A percentile compares a stretch with the other conserved stretches of the same genome.
Conservation (phyloP, 2,329 filamentous ascomycete species). For the Clarireedia paspali region DNA sequence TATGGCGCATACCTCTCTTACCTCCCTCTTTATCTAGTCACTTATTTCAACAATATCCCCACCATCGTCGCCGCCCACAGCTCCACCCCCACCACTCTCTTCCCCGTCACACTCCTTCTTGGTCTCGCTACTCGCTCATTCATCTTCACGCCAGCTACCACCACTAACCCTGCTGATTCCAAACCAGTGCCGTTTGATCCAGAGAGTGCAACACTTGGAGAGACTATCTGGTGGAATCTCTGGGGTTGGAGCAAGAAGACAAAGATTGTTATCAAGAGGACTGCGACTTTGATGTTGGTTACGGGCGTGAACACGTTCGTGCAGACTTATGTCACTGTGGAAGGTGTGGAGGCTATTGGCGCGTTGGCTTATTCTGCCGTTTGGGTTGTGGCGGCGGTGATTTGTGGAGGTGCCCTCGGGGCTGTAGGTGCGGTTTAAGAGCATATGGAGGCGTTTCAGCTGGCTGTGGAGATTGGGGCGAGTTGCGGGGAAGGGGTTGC, state of each 20-base stretch:
- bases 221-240: constrained; percentile 66
- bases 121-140: constrained; percentile 68
- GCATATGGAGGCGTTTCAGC: not conserved
- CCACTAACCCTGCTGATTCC: constrained; percentile 41
- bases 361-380: constrained; percentile 65
- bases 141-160: constrained; percentile 64
- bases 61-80: constrained; percentile 61
- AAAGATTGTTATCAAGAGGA: constrained; percentile 58
- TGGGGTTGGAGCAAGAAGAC: constrained; percentile 60
- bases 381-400: constrained; percentile 60
- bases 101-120: constrained; percentile 49
- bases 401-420: constrained; percentile 50
- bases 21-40: constrained; percentile 64
- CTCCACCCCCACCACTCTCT: constrained; percentile 50
- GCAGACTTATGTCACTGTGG: constrained; percentile 57
- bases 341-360: constrained; percentile 62
- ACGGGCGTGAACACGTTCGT: constrained; percentile 54
- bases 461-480: not conserved
- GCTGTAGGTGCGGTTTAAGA: constrained; percentile 42
- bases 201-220: constrained; percentile 52
- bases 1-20: constrained; percentile 62
- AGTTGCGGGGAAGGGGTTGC: not conserved
- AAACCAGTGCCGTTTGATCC: constrained; percentile 51
- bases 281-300: constrained; percentile 48
- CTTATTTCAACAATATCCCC: constrained; percentile 65